These are phyloP conservation scores for Pseudogymnoascus sp. DNA, from an alignment of 2,329 filamentous ascomycete genomes.

Conservation along the genomic window DNA sequence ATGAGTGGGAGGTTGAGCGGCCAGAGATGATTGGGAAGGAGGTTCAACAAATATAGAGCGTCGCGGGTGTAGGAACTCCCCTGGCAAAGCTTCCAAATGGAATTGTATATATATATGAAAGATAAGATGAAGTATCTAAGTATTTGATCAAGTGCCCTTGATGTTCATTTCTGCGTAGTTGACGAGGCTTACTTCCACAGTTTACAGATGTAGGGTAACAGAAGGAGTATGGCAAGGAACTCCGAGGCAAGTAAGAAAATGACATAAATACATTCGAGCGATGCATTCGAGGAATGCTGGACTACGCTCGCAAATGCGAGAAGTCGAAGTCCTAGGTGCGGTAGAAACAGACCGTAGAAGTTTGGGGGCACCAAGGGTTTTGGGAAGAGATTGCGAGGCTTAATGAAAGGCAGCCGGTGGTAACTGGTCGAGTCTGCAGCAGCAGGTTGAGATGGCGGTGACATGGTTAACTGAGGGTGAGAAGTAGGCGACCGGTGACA, in stretches of 20 bases:
- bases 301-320: no score
- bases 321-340: no score
- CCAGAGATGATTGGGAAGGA: slow-evolving; percentile 88
- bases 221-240: no score
- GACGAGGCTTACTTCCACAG: no score
- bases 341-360: no score
- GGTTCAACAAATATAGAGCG: slow-evolving; percentile 37
- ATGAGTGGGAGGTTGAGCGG: slow-evolving; percentile 88
- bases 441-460: neutral
- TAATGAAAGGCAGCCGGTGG: no score
- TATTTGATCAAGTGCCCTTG: neutral
- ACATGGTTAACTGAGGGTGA: neutral
- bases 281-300: no score
- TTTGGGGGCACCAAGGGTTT: no score
- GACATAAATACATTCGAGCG: no score
- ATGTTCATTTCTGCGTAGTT: neutral
- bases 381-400: no score
- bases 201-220: no score
- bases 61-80: neutral
- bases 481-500: neutral
- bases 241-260: no score
- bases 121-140: neutral
- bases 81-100: neutral
- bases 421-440: neutral
- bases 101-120: neutral